phyloP scores from a whole-genome alignment of 768 basidiomycete species.

The Boletus sensibilis region DNA sequence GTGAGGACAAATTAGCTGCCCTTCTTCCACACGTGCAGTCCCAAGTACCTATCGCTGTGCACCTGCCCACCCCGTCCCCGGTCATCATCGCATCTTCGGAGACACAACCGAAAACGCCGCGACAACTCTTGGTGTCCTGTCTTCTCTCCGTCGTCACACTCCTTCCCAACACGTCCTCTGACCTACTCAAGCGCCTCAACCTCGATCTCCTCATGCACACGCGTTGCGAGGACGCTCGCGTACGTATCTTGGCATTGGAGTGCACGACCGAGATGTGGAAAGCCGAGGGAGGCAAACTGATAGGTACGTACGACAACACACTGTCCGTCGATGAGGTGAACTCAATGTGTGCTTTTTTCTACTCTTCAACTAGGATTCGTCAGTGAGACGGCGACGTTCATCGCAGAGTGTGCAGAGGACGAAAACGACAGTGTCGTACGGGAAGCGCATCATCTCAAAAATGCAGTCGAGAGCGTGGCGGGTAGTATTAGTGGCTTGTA shows the following conservation, averaged over 20 bases:
- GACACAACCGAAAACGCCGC: conserved; percentile 2
- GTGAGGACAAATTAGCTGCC: conserved; percentile 71
- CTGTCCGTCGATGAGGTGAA: not conserved
- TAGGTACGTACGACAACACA: conserved; percentile 45
- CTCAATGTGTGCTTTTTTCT: not conserved
- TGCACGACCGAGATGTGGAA: conserved; percentile 77
- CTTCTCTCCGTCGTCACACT: conserved; percentile 17
- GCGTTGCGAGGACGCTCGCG: conserved; percentile 70
- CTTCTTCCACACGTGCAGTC: conserved; percentile 57
- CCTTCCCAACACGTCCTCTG: conserved; percentile 21
- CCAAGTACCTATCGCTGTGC: conserved; percentile 59
- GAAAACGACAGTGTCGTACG: conserved; percentile 81
- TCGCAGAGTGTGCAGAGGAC: conserved; percentile 85
- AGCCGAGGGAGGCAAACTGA: conserved; percentile 67
- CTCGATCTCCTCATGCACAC: conserved; percentile 84
- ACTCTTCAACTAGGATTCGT: conserved; percentile 57
- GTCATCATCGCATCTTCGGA: not conserved
- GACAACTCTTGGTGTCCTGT: conserved; percentile 13
- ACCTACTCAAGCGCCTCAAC: conserved; percentile 77
- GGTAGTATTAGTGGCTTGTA: conserved; percentile 48
- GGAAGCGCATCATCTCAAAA: conserved; percentile 65
- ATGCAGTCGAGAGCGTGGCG: conserved; percentile 68
- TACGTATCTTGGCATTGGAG: conserved; percentile 68
- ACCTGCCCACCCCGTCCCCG: conserved; percentile 15
- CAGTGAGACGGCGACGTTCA: conserved; percentile 80